phyloP scores from a whole-genome alignment of 345 rosid genomes.

The Adansonia digitata region DNA sequence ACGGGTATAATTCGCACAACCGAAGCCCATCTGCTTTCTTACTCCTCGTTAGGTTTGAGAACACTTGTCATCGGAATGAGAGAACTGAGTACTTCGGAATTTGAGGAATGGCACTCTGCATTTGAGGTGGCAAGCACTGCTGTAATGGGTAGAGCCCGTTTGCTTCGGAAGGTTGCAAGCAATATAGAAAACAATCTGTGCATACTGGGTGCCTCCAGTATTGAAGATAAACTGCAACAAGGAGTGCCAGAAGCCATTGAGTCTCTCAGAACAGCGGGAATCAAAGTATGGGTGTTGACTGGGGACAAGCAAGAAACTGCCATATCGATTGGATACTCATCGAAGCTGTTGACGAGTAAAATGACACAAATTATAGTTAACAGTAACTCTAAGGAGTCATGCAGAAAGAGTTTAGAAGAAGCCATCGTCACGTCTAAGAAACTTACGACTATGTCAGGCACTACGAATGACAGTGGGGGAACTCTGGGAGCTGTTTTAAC shows the following conservation, averaged over 20 bases:
- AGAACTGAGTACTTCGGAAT: conserved; percentile 68
- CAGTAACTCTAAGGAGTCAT: conserved; percentile 70
- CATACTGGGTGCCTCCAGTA: conserved; percentile 84
- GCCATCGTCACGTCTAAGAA: conserved; percentile 54
- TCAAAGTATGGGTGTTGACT: conserved; percentile 95
- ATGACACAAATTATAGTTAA: conserved; percentile 84
- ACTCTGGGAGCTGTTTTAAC: conserved; percentile 32
- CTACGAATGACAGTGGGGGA: conserved; percentile 28
- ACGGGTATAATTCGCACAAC: conserved; percentile 41
- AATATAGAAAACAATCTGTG: conserved; percentile 57
- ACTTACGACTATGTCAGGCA: conserved; percentile 27
- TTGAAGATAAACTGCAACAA: conserved; percentile 87
- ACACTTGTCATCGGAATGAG: conserved; percentile 92
- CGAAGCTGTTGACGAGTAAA: conserved; percentile 75
- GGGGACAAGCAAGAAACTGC: conserved; percentile 99
- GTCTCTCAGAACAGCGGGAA: conserved; percentile 74
- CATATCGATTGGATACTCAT: conserved; percentile 92
- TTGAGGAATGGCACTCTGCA: conserved; percentile 83
- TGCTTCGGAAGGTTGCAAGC: conserved; percentile 82
- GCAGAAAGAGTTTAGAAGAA: conserved; percentile 72
- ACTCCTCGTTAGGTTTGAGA: conserved; percentile 85
- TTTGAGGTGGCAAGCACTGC: conserved; percentile 87
- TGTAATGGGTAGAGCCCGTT: conserved; percentile 72
- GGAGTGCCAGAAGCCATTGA: conserved; percentile 98
- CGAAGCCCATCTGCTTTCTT: conserved; percentile 61